These are phyloP conservation scores for Penicillium oxalicum DNA, from an alignment of 2,329 filamentous ascomycete genomes.

Conservation along the genomic window DNA sequence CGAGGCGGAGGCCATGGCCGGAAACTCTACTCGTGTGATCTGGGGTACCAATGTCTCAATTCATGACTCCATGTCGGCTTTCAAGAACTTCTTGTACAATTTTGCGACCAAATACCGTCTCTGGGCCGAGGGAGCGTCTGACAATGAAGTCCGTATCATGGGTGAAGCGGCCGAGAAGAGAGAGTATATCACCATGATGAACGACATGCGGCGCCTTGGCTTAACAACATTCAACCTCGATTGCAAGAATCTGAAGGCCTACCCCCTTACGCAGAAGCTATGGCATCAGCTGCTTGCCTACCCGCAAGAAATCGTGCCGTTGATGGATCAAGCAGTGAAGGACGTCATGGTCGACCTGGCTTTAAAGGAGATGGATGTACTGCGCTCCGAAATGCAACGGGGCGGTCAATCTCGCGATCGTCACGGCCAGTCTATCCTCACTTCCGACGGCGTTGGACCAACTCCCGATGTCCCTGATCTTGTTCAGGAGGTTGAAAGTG, in stretches of 20 bases:
- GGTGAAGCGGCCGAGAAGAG: slow-evolving; percentile 67
- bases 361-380: slow-evolving; percentile 67
- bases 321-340: slow-evolving; percentile 93
- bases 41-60: slow-evolving; percentile 98
- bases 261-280: slow-evolving; percentile 84
- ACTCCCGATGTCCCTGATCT: slow-evolving; percentile 58
- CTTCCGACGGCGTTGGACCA: slow-evolving; percentile 15
- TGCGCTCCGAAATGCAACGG: slow-evolving; percentile 51
- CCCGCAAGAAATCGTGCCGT: slow-evolving; percentile 88
- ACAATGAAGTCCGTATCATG: slow-evolving; percentile 63
- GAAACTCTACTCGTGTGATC: slow-evolving; percentile 73
- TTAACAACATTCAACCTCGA: slow-evolving; percentile 82
- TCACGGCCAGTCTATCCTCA: slow-evolving; percentile 20
- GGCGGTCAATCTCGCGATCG: slow-evolving; percentile 21
- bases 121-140: slow-evolving; percentile 77
- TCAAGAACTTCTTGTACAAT: slow-evolving; percentile 88
- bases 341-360: slow-evolving; percentile 90
- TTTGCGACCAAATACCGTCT: slow-evolving; percentile 92
- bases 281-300: slow-evolving; percentile 95
- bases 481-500: slow-evolving; percentile 69
- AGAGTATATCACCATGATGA: slow-evolving; percentile 77
- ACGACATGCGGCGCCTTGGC: slow-evolving; percentile 85
- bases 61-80: slow-evolving; percentile 75
- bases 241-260: slow-evolving; percentile 80
- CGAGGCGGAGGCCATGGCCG: slow-evolving; percentile 82